Evolutionary conservation across 208 protist species (phyloP).

Genomic region (Vickermania spadyakhi): DNA sequence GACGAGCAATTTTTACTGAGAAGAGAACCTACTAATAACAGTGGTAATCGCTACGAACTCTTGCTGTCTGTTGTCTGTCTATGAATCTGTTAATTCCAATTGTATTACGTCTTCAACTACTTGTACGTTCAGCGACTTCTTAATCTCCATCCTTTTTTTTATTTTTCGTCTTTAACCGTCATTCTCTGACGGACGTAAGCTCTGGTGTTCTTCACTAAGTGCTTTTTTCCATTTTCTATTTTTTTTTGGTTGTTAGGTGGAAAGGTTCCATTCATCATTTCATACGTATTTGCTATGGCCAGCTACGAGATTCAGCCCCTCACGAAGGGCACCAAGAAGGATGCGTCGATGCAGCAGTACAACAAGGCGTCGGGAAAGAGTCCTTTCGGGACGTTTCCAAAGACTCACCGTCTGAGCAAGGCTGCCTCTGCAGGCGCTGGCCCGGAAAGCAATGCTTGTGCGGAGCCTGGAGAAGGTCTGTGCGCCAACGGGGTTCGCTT

Average conservation of each 20-base stretch:
- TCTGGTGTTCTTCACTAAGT: no score
- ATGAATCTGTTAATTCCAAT: no score
- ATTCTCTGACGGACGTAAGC: no score
- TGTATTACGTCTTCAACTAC: neutral
- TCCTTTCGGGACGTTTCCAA: slow-evolving; percentile 78
- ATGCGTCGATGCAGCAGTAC: slow-evolving; percentile 59
- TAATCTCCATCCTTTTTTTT: neutral
- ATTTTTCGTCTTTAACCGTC: no score
- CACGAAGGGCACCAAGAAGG: slow-evolving; percentile 80
- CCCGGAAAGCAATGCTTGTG: slow-evolving; percentile 5
- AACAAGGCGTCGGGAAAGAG: slow-evolving; percentile 75
- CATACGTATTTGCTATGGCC: slow-evolving; percentile 31
- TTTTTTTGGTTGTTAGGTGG: no score
- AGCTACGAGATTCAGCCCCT: slow-evolving; percentile 89
- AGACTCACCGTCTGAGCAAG: slow-evolving; percentile 35
- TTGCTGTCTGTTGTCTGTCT: no score
- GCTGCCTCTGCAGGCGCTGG: slow-evolving; percentile 8
- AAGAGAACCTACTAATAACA: no score
- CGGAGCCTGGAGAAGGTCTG: neutral
- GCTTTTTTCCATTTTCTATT: no score
- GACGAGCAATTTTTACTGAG: neutral
- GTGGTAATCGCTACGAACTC: no score
- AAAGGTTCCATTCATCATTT: no score
- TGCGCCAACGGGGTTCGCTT: slow-evolving; percentile 34
- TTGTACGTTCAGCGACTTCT: neutral